Base-by-base conservation (phyloP, 495 filamentous ascomycete species). In the Aspergillus taichungensis region DNA sequence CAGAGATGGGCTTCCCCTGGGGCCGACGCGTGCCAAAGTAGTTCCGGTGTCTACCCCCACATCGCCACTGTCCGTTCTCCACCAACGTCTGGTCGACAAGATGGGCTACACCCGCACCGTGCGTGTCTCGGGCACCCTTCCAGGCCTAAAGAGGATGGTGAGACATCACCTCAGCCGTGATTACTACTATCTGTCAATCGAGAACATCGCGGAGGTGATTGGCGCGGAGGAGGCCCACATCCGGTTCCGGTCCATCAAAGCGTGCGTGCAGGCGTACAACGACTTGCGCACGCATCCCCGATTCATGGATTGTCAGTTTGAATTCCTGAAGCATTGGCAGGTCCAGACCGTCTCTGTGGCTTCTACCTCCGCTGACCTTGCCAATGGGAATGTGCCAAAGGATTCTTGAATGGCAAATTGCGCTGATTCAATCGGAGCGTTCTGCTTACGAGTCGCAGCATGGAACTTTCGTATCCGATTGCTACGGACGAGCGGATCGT, bases 21-120 rank as follows among this genome's bases (percentile, higher is more conserved):
- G 53, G 0, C 40, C 53, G 11, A 28, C 30, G 9, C 39, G 28
- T 12, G 57, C 47, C 18, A 47, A 45, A 14, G 60, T 62, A 1
- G 42, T 52, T 6, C 56, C 51, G 13, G 55, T 67, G 4, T 47
- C 53, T 30, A 69, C 66, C 3, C 58, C 66, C 5, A 69, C 63
- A 0, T 69, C 63, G 29, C 60, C 56, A 2, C 53, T 66, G 10
- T 33, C 46, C 0, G 30, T 37, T 7, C 46, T 52, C 1, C 52
- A 62, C 40, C 43, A 51, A 37, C 33, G 42, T 5, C 30, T 54
- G 28, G 52, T 69, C 28, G 12, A 12, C 1, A 13, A 54, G 1
- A 11, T 52, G n/a, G 63, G 59, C 1, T 52, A 56, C 30, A 69
- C 60, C 7, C 63, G 66, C 1, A 61, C 52, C 32, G 24, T 68